These are phyloP conservation scores for Citrus medica DNA, from an alignment of 345 rosid genomes.

Conservation along the genomic window DNA sequence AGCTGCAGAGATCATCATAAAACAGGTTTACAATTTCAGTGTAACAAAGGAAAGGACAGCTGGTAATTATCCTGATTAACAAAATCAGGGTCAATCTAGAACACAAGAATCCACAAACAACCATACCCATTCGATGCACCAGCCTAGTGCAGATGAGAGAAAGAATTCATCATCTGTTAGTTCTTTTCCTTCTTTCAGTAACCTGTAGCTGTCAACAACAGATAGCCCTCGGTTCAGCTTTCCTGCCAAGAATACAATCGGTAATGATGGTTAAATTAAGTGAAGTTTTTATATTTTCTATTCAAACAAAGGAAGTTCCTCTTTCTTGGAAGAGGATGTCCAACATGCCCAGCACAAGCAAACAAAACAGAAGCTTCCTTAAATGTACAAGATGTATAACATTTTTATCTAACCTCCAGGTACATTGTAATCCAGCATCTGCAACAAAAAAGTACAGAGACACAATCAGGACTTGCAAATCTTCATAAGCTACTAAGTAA, in stretches of 20 bases:
- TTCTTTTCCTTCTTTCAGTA: conserved; percentile 31
- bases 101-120: neutral
- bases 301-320: neutral
- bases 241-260: conserved; percentile 35
- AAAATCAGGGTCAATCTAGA: neutral
- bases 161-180: conserved; percentile 33
- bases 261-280: neutral
- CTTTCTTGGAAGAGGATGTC: neutral
- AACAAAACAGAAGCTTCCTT: neutral
- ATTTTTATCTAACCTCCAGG: conserved; percentile 64
- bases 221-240: conserved; percentile 93
- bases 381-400: neutral
- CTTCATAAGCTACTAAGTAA: neutral
- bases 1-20: conserved; percentile 24
- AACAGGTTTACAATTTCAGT: neutral
- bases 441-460: conserved; percentile 20
- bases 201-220: conserved; percentile 41
- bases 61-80: neutral
- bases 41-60: neutral
- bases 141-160: conserved; percentile 33
- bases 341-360: neutral
- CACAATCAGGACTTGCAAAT: conserved; percentile 8
- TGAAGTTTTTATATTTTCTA: neutral
- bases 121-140: conserved; percentile 49
- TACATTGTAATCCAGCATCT: conserved; percentile 95